Evolutionary conservation across 306 rosid genomes (phyloP).

Genomic region (Lathyrus aphaca): DNA sequence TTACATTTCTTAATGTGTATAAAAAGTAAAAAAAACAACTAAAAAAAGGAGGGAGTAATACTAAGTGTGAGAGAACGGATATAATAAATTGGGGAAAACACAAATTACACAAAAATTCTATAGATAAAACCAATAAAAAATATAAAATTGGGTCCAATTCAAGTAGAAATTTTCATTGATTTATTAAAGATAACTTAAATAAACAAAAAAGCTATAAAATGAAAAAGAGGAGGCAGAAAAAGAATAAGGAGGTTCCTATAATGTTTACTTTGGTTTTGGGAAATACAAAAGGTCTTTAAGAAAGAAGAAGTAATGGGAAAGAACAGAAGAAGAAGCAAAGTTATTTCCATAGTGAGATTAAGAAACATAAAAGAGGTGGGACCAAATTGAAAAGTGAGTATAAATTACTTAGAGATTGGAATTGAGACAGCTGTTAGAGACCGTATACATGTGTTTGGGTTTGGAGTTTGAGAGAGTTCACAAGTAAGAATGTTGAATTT

Average conservation of each 20-base stretch:
- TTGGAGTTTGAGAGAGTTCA: conserved; percentile 42
- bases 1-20: too few relatives aligned
- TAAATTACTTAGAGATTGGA: conserved; percentile 43
- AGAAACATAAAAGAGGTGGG: conserved; percentile 51
- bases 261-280: conserved; percentile 55
- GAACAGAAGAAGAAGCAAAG: conserved; percentile 36
- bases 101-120: too few relatives aligned
- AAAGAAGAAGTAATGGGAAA: conserved; percentile 32
- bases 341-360: conserved; percentile 45
- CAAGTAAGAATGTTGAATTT: conserved; percentile 40
- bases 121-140: too few relatives aligned
- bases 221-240: conserved; percentile 37
- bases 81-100: too few relatives aligned
- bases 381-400: conserved; percentile 49
- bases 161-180: too few relatives aligned
- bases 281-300: conserved; percentile 48
- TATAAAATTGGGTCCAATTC: too few relatives aligned
- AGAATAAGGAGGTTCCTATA: conserved; percentile 50
- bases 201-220: too few relatives aligned
- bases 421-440: conserved; percentile 57
- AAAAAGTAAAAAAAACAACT: too few relatives aligned
- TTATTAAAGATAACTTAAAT: too few relatives aligned
- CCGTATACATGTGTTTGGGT: conserved; percentile 45
- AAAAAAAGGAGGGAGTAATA: too few relatives aligned
- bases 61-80: too few relatives aligned